These are phyloP conservation scores for Tulasnella sp. DNA, from an alignment of 768 basidiomycete genomes.

Conservation along the genomic window DNA sequence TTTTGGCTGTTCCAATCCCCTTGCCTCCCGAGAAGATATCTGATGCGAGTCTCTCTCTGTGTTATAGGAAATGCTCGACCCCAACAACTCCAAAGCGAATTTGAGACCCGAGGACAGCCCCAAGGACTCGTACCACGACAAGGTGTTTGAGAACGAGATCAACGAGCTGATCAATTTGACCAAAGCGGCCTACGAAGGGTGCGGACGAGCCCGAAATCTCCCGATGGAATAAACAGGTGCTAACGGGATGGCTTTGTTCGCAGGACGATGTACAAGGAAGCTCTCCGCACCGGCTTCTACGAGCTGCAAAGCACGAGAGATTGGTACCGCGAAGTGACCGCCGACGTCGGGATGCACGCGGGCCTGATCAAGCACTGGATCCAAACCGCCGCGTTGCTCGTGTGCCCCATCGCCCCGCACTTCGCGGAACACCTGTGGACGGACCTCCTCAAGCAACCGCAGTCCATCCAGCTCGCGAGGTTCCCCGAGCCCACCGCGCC, in stretches of 20 bases:
- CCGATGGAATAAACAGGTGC: neutral
- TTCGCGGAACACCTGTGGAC: conserved; percentile 87
- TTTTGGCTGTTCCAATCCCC: neutral
- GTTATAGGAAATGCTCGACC: conserved; percentile 65
- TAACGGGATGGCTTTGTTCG: neutral
- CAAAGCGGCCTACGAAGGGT: conserved; percentile 73
- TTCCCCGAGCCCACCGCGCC: conserved; percentile 63
- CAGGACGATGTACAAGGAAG: conserved; percentile 92
- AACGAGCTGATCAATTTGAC: conserved; percentile 75
- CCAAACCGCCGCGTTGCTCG: conserved; percentile 62
- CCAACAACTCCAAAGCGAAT: conserved; percentile 35
- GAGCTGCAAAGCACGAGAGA: conserved; percentile 86
- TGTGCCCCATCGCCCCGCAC: conserved; percentile 85
- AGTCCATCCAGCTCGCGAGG: conserved; percentile 68
- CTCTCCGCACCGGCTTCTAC: conserved; percentile 90
- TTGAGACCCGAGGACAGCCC: conserved; percentile 52
- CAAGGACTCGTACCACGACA: conserved; percentile 68
- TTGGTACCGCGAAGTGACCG: conserved; percentile 84
- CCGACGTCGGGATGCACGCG: conserved; percentile 79
- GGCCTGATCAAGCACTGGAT: conserved; percentile 85
- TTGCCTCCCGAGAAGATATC: neutral
- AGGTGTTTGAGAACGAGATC: conserved; percentile 84
- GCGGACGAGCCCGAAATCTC: conserved; percentile 24
- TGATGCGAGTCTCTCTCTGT: neutral
- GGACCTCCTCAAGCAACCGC: conserved; percentile 54